These are phyloP conservation scores for Boeremia lycopersici DNA, from an alignment of 2,329 filamentous ascomycete species.

Conservation along the genomic window DNA sequence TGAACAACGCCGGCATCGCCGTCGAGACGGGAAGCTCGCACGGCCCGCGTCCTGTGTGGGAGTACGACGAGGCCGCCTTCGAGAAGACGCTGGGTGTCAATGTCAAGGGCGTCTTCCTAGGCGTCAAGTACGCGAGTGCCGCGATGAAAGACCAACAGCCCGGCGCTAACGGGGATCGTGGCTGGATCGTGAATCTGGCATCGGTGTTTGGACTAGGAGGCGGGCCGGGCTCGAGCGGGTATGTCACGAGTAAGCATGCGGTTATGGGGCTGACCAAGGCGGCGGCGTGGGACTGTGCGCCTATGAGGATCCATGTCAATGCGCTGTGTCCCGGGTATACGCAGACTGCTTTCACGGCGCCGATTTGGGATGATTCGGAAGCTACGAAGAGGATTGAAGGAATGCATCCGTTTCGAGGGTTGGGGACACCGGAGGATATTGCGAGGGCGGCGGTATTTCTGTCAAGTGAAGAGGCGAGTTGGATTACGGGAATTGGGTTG, in stretches of 20 bases:
- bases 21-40: conserved; percentile 40
- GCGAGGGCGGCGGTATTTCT: conserved; percentile 52
- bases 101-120: conserved; percentile 48
- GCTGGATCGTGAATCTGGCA: conserved; percentile 62
- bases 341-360: conserved; percentile 35
- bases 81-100: conserved; percentile 51
- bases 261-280: conserved; percentile 58
- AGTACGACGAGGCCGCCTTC: conserved; percentile 54
- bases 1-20: conserved; percentile 56
- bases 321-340: conserved; percentile 60
- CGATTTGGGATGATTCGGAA: conserved; percentile 19
- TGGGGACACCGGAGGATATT: conserved; percentile 43
- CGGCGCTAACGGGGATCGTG: conserved; percentile 46
- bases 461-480: conserved; percentile 55
- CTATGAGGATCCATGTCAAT: conserved; percentile 58
- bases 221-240: conserved; percentile 30
- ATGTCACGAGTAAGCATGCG: conserved; percentile 58
- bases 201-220: conserved; percentile 49
- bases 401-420: conserved; percentile 38
- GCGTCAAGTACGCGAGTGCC: conserved; percentile 53
- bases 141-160: conserved; percentile 60
- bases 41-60: conserved; percentile 51
- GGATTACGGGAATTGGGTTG: conserved; percentile 53
- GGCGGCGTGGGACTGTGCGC: conserved; percentile 58
- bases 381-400: conserved; percentile 16